Evolutionary conservation across 2,329 filamentous ascomycete species (phyloP), one percentile per base, ranked within the genome.

Genomic region (Colletotrichum liaoningense): DNA sequence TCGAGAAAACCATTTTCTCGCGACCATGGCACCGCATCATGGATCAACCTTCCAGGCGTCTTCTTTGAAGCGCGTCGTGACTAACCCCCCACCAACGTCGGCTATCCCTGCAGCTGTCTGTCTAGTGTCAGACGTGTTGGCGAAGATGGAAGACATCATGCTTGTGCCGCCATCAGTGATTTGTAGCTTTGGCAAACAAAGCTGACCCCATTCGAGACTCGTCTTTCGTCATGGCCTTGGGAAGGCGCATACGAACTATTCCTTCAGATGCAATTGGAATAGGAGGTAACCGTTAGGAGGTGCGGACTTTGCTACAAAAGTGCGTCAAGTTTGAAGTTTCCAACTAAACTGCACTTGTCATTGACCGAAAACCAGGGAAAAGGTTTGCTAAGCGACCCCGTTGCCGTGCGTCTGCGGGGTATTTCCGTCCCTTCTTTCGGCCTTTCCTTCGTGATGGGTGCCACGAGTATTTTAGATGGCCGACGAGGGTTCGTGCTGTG

Each of bases 391-490:
- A 63, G 33, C 26, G 62, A 35, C 71, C 60, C 71, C 49, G 33
- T 66, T 64, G 56, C 67, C 62, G 67, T 22, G 56, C 66, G 58
- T 65, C 66, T 69, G 70, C 67, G 67, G 56, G 71, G 60, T 52
- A 54, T 65, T 69, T 73, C 49, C 56, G 62, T 71, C 71, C 49
- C 71, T 60, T 71, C 67, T 73, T 60, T 70, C 56, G 38, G 60
- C 55, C 38, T 66, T 70, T 57, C 55, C 63, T 35, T 65, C 55
- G 30, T 35, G 55, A 49, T 59, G 46, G 66, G 54, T 73, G 67
- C 60, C 66, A 73, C 59, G 67, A 52, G 60, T 46, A 14, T 52
- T 14, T 42, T 42, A 42, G 16, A 42, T 42, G 38, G 38, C 38
- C 38, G 38, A 42, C 38, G 38, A 42, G 38, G 38, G 38, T 42